Percentiles rank a stretch among this genome's conserved stretches.
These are phyloP conservation scores for Cantharellus anzutake DNA, from an alignment of 768 basidiomycete species.

Conservation along the genomic window DNA sequence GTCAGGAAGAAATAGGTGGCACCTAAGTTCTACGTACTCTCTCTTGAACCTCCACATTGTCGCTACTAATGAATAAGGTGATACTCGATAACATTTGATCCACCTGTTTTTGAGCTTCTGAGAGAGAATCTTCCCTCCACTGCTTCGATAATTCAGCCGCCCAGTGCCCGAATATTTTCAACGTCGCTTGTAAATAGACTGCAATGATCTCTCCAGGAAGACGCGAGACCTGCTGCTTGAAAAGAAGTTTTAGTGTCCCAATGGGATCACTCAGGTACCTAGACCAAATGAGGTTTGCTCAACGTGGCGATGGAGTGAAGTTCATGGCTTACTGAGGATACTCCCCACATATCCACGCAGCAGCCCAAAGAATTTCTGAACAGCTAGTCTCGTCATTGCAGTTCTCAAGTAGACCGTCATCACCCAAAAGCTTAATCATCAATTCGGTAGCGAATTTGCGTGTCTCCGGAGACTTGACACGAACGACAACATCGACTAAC, in stretches of 20 bases:
- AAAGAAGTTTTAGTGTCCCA: slow-evolving; percentile 48
- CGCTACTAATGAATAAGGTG: slow-evolving; percentile 34
- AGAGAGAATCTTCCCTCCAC: slow-evolving; percentile 33
- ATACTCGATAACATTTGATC: slow-evolving; percentile 41
- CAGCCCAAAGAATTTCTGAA: slow-evolving; percentile 77
- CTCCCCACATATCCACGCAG: slow-evolving; percentile 94
- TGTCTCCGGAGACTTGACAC: slow-evolving; percentile 41
- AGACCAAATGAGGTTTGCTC: slow-evolving; percentile 6
- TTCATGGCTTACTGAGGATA: slow-evolving; percentile 52
- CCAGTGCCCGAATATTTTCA: slow-evolving; percentile 81
- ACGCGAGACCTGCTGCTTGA: slow-evolving; percentile 33
- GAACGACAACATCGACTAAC: slow-evolving; percentile 68
- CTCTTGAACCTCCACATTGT: slow-evolving; percentile 83
- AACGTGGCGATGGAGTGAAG: background rate
- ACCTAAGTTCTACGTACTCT: slow-evolving; percentile 33
- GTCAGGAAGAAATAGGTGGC: background rate
- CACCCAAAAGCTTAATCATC: slow-evolving; percentile 63
- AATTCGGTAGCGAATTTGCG: slow-evolving; percentile 66
- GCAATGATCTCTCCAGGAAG: slow-evolving; percentile 48
- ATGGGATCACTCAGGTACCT: slow-evolving; percentile 70
- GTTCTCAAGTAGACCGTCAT: slow-evolving; percentile 52
- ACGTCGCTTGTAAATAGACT: slow-evolving; percentile 63
- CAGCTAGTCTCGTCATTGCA: slow-evolving; percentile 54
- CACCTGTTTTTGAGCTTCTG: slow-evolving; percentile 44
- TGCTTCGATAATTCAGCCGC: slow-evolving; percentile 49